These are phyloP conservation scores for Ceriops decandra DNA, from an alignment of 345 rosid species.

Conservation along the genomic window DNA sequence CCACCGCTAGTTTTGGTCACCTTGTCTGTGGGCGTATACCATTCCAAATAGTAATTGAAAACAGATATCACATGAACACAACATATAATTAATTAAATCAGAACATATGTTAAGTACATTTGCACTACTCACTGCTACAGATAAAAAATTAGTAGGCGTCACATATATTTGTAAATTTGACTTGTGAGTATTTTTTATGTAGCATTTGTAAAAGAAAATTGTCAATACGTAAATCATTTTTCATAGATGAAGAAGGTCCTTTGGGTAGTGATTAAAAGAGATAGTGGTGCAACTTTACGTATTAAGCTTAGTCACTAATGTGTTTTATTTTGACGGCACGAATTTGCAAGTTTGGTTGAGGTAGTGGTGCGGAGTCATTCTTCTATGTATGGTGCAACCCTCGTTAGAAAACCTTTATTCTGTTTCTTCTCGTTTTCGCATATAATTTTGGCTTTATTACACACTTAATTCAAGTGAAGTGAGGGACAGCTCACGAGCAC, in stretches of 20 bases:
- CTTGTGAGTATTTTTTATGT: too few species aligned
- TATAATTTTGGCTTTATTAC: slow-evolving; percentile 1
- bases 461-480: slow-evolving; percentile 7
- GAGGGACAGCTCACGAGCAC: slow-evolving; percentile 21
- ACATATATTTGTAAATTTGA: too few species aligned
- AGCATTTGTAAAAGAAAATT: too few species aligned
- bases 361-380: not conserved
- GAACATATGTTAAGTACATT: too few species aligned
- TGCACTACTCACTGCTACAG: too few species aligned
- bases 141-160: too few species aligned
- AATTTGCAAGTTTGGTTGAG: not conserved
- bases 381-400: too few species aligned
- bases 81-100: too few species aligned
- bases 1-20: slow-evolving; percentile 37
- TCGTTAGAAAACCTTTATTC: too few species aligned
- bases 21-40: slow-evolving; percentile 23
- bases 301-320: not conserved
- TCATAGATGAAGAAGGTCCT: not conserved
- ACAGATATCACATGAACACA: too few species aligned
- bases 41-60: not conserved
- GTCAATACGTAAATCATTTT: too few species aligned
- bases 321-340: not conserved
- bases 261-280: not conserved
- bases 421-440: not conserved
- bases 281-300: not conserved